Base-by-base conservation (phyloP, 1,284 basidiomycete species). In the Mrakiaceae sp. region DNA sequence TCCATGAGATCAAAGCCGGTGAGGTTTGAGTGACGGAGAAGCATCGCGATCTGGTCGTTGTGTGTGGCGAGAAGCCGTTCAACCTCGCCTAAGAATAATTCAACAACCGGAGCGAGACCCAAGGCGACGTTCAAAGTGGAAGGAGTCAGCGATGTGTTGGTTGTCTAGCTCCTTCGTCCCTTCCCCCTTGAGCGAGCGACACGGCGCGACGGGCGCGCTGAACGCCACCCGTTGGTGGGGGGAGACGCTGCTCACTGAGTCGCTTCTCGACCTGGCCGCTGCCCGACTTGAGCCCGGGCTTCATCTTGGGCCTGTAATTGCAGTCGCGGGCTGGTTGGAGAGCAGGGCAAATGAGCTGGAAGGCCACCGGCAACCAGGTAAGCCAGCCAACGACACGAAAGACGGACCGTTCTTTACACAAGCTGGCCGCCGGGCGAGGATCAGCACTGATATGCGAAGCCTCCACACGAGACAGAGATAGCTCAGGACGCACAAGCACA, bases 221-320 rank as follows among this genome's bases (percentile, higher is more conserved):
- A 53, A 43, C 10, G 3, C 60, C 14, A 43, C 27, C 27, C 27
- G 27, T 27, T 27, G 27, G 27, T 27, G 44, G 40, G 50, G 16
- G 8, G 10, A 55, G 10, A 10, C 27, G 7, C 42, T 11, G 49
- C 27, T 47, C 58, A 53, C 48, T 40, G 10, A 61, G 51, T 14
- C 50, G 40, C 10, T 42, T 48, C 39, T 61, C 52, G 14, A 53
- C 60, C 14, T 52, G 52, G 6, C 60, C 60, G 27, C 43, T 51
- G 44, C 61, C 61, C 14, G 51, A 39, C 10, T 62, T 62, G 10
- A 62, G 54, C 27, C 61, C 61, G 48, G 61, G 61, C n/a, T 62
- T 62, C 61, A 47, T 39, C 40, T 62, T 62, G 10, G 42, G 39
- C n/a, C 61, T 40, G 16, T 55, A 62, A 14, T 62, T 53, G 53